Percentiles rank a stretch among this genome's conserved stretches.
These are phyloP conservation scores for Trichomonascaceae sp. DNA, from an alignment of 1,139 yeast genomes.

Conservation along the genomic window DNA sequence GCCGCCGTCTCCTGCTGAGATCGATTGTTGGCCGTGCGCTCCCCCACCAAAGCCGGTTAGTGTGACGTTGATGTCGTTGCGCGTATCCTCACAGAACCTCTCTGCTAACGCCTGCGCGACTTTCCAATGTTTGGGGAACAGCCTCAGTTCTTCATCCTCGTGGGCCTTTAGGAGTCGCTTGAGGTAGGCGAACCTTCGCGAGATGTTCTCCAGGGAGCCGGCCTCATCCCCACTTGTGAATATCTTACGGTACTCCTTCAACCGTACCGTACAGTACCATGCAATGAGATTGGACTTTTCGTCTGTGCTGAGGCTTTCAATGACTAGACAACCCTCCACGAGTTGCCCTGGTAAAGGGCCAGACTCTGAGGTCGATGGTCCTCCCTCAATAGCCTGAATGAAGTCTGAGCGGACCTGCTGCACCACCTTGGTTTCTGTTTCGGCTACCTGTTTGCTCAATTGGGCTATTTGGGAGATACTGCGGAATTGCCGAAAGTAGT, in stretches of 20 bases:
- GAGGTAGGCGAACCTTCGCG: constrained; percentile 70
- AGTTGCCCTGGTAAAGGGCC: constrained; percentile 8
- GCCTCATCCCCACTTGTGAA: constrained; percentile 81
- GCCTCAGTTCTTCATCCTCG: constrained; percentile 35
- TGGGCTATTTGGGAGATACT: constrained; percentile 72
- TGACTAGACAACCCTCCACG: constrained; percentile 51
- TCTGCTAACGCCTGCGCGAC: constrained; percentile 48
- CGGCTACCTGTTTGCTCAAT: constrained; percentile 48
- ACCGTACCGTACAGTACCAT: constrained; percentile 62
- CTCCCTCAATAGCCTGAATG: constrained; percentile 30
- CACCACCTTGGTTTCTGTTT: constrained; percentile 50
- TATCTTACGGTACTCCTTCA: constrained; percentile 62
- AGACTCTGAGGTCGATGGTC: not conserved
- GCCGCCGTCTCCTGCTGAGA: constrained; percentile 23
- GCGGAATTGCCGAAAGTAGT: constrained; percentile 68
- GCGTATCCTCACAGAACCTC: constrained; percentile 40
- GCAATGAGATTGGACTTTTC: constrained; percentile 49
- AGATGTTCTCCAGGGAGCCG: constrained; percentile 77
- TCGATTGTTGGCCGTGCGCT: constrained; percentile 6
- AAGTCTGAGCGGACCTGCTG: constrained; percentile 70
- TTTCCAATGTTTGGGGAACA: constrained; percentile 65
- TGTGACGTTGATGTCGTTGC: not conserved
- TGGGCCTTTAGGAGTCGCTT: constrained; percentile 54
- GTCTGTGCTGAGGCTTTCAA: constrained; percentile 44
- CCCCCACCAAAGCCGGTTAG: not conserved